Percentiles rank a stretch among this genome's conserved stretches.
phyloP scores from a whole-genome alignment of 2,329 filamentous ascomycete species.

The Claviceps digitariae region DNA sequence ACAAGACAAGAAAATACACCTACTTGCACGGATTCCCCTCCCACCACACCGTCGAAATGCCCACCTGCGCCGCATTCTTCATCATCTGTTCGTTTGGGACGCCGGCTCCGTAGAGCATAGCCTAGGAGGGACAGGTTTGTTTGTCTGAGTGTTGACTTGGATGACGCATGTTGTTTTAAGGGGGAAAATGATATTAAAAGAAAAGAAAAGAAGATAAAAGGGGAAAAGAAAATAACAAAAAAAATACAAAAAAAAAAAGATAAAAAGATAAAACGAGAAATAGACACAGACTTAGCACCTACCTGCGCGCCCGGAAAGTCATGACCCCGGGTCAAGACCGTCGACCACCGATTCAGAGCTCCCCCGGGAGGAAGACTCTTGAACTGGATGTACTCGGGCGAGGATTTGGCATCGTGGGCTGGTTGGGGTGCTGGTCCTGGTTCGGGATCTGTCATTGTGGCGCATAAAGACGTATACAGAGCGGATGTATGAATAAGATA shows the following conservation, averaged over 20 bases:
- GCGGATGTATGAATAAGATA: too few relatives aligned
- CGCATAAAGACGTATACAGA: too few relatives aligned
- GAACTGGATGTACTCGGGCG: conserved; percentile 40
- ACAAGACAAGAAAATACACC: conserved; percentile 27
- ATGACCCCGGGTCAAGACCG: conserved; percentile 68
- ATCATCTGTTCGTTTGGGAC: conserved; percentile 73
- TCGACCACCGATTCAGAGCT: conserved; percentile 71
- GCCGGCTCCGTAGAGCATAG: conserved; percentile 90
- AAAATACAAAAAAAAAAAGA: too few relatives aligned
- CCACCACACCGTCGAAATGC: conserved; percentile 91
- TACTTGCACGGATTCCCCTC: conserved; percentile 94
- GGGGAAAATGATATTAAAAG: too few relatives aligned
- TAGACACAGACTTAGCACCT: too few relatives aligned
- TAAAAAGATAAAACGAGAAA: not conserved
- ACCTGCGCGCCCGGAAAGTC: conserved; percentile 88
- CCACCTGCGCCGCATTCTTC: conserved; percentile 83
- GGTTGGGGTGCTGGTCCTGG: conserved; percentile 9
- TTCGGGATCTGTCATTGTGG: conserved; percentile 2
- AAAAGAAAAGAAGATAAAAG: too few relatives aligned
- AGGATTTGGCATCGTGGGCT: conserved; percentile 29
- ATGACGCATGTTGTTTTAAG: too few relatives aligned
- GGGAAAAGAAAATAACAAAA: too few relatives aligned
- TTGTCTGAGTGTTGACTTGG: too few relatives aligned
- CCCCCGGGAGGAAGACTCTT: conserved; percentile 36
- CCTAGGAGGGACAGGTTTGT: conserved; percentile 33